Evolutionary conservation across 495 filamentous ascomycete species (phyloP).

Genomic region (Rostrohypoxylon terebratum): DNA sequence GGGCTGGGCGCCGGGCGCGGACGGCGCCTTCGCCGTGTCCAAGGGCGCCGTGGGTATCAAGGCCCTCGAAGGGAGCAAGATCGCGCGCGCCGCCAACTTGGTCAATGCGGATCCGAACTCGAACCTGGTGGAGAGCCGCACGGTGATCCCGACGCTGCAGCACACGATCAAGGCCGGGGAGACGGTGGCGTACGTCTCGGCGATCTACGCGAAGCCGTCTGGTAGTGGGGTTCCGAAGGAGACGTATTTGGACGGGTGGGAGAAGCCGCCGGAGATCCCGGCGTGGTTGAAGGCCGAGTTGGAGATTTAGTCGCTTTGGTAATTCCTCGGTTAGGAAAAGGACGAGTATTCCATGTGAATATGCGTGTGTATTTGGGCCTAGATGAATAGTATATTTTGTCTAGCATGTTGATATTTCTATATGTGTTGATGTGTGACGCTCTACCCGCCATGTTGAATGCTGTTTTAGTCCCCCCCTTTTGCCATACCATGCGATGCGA

Average conservation of each 20-base stretch:
- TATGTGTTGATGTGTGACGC: slow-evolving; percentile 15
- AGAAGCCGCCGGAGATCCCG: slow-evolving; percentile 63
- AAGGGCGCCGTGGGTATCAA: slow-evolving; percentile 77
- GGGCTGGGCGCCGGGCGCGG: slow-evolving; percentile 63
- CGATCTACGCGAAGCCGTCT: slow-evolving; percentile 63
- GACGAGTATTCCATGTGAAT: background rate
- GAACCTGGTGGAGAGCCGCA: slow-evolving; percentile 76
- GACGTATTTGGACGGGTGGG: slow-evolving; percentile 66
- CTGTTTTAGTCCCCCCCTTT: slow-evolving; percentile 22
- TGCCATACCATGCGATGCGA: slow-evolving; percentile 13
- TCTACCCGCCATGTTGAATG: slow-evolving; percentile 42
- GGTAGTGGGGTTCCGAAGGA: slow-evolving; percentile 53
- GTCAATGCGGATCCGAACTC: slow-evolving; percentile 83
- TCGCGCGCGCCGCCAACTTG: slow-evolving; percentile 64
- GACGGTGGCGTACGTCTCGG: slow-evolving; percentile 63
- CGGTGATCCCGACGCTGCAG: slow-evolving; percentile 75
- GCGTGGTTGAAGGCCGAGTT: slow-evolving; percentile 66
- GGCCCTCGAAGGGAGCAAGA: slow-evolving; percentile 59
- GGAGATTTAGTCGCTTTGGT: slow-evolving; percentile 12
- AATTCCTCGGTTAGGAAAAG: background rate
- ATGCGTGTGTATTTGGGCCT: background rate
- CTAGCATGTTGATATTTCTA: slow-evolving; percentile 24
- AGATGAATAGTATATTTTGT: slow-evolving; percentile 30
- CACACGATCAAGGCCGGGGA: slow-evolving; percentile 59
- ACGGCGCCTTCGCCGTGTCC: slow-evolving; percentile 72